Base-by-base conservation (phyloP, 2,329 filamentous ascomycete genomes). In the Tricladium varicosporioides region DNA sequence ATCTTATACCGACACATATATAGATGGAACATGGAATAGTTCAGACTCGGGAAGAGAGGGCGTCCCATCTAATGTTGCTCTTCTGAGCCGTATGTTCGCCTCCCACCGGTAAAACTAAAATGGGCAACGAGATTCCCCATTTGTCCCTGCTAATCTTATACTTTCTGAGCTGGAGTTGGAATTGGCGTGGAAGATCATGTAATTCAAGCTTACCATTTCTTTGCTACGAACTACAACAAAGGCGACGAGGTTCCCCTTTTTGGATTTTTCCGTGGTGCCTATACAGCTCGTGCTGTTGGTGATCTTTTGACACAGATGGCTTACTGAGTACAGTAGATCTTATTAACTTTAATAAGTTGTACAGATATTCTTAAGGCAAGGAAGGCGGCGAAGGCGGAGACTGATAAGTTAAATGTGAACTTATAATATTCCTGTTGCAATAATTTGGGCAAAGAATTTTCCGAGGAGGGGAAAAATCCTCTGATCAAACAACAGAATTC, bases 201-300 rank as follows among this genome's bases (percentile, higher is more conserved):
- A 11, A 47, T 56, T 13, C 43, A 57, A 42, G 48, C 52, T 8
- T 79, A 78, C 63, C 68, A 71, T 15, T 78, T 79, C 59, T 60
- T 78, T 3, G 71, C 72, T 3, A 73, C 72, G 55, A 78, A 78
- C 59, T 78, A 74, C 58, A 59, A 60, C 27, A 57, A 57, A 2
- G 68, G 68, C 1, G 72, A 75, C 54, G 60, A 72, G 57, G 69
- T 75, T 48, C 65, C 68, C 57, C 53, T 73, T 19, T 61, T 72
- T 14, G 73, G 72, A 0, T 75, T 74, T 57, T 54, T 46, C 14
- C 51, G 55, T 1, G 55, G 55, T 1, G 55, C 55, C 2, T 58
- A 54, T 18, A 58, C 55, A 4, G 50, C 51, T n/a, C 51, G 55
- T 27, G 53, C 53, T 7, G n/a, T 56, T n/a, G 57, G 43, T 31